Conservation (phyloP, 2,329 filamentous ascomycete species). For the Colletotrichum sp. region DNA sequence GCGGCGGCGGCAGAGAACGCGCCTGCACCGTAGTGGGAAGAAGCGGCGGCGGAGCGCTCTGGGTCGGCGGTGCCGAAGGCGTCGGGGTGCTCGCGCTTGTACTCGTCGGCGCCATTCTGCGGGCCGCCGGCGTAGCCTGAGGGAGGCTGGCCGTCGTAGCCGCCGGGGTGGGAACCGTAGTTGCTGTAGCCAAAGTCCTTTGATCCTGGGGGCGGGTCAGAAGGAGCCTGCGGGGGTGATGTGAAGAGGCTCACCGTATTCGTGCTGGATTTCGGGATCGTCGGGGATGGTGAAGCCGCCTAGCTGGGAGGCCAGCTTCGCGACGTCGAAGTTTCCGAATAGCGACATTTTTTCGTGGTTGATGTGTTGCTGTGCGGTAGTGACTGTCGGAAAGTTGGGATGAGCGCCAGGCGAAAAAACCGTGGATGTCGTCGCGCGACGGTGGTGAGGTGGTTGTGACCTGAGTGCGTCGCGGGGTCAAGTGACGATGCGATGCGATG, state of each 20-base stretch:
- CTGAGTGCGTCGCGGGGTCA: constrained; percentile 9
- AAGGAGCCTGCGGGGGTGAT: not conserved
- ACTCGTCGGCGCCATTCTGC: constrained; percentile 18
- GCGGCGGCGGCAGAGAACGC: not conserved
- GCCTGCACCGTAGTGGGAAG: not conserved
- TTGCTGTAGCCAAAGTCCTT: constrained; percentile 20
- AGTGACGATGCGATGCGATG: not conserved
- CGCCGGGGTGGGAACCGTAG: not conserved
- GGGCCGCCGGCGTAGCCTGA: constrained; percentile 19
- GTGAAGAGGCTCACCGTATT: not conserved
- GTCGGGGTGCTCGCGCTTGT: constrained; percentile 9
- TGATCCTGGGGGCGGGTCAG: not conserved
- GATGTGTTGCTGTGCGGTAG: not conserved
- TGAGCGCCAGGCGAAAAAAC: too few relatives aligned
- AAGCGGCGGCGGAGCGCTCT: not conserved
- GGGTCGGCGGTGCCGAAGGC: constrained; percentile 17
- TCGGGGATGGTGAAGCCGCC: constrained; percentile 39
- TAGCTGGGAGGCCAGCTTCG: constrained; percentile 37
- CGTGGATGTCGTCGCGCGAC: not conserved
- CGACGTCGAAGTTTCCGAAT: constrained; percentile 26
- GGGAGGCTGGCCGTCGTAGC: constrained; percentile 19
- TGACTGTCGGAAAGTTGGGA: not conserved
- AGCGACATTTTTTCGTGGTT: not conserved
- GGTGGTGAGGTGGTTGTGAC: not conserved
- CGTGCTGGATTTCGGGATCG: constrained; percentile 36